These are phyloP conservation scores for Castanospermum australe DNA, from an alignment of 306 rosid genomes.

Conservation along the genomic window DNA sequence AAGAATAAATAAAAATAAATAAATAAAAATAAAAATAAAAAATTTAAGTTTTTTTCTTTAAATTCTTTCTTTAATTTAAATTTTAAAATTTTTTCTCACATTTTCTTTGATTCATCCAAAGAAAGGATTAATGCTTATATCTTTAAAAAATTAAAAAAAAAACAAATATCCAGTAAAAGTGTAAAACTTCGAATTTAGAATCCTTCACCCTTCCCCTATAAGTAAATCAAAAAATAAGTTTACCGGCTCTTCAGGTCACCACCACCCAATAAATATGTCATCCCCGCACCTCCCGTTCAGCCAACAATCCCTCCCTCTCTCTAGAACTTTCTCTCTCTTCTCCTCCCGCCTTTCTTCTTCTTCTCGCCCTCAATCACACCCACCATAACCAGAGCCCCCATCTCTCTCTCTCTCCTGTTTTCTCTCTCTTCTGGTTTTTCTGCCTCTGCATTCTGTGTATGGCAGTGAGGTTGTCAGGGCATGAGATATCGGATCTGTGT, in stretches of 20 bases:
- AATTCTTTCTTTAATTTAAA: too few relatives aligned
- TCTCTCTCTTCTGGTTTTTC: neutral
- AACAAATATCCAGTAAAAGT: too few relatives aligned
- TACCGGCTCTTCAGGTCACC: neutral
- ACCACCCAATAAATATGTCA: neutral
- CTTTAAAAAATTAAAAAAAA: too few relatives aligned
- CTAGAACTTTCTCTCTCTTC: neutral
- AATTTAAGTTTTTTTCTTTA: too few relatives aligned
- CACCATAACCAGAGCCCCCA: too few relatives aligned
- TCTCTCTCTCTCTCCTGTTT: neutral
- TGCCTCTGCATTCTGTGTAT: conserved; percentile 49
- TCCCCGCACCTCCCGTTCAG: neutral
- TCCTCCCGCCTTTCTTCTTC: neutral
- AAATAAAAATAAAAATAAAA: too few relatives aligned
- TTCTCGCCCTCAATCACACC: neutral
- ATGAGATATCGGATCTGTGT: conserved; percentile 72
- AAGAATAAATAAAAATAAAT: too few relatives aligned
- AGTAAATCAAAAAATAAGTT: neutral
- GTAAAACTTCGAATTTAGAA: too few relatives aligned
- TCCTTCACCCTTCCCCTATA: too few relatives aligned
- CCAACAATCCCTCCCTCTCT: neutral
- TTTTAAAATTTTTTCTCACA: too few relatives aligned
- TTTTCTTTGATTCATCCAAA: too few relatives aligned
- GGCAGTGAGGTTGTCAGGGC: conserved; percentile 60
- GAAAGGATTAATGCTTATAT: too few relatives aligned